phyloP scores from a whole-genome alignment of 495 filamentous ascomycete species.

The Rhypophila decipiens region DNA sequence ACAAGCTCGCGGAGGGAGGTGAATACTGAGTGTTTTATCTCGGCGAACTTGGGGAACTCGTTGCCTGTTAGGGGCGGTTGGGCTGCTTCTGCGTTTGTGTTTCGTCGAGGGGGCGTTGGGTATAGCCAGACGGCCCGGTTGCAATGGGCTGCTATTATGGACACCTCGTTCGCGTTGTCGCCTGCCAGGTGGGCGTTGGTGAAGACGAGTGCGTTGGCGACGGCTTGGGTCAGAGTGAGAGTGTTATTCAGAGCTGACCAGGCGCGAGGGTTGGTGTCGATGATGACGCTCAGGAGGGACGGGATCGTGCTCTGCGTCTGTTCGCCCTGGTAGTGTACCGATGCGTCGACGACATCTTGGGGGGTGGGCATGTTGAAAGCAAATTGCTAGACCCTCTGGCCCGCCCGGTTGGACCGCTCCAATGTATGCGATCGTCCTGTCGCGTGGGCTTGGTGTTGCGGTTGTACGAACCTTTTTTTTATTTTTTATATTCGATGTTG shows the following conservation, averaged over 20 bases:
- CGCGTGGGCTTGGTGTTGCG: too few relatives aligned
- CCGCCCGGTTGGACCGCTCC: too few relatives aligned
- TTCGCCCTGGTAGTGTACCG: conserved; percentile 71
- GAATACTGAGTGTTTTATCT: conserved; percentile 74
- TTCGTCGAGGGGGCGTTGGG: conserved; percentile 43
- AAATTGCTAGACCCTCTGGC: background rate
- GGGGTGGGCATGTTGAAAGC: conserved; percentile 19
- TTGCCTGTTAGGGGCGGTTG: conserved; percentile 48
- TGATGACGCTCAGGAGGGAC: conserved; percentile 81
- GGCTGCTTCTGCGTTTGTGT: too few relatives aligned
- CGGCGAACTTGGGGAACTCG: conserved; percentile 87
- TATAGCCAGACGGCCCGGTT: conserved; percentile 86
- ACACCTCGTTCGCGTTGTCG: conserved; percentile 86
- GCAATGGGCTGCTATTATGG: conserved; percentile 83
- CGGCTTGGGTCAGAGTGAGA: conserved; percentile 75
- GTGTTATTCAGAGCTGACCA: conserved; percentile 73
- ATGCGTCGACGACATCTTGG: conserved; percentile 82
- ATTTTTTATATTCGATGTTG: too few relatives aligned
- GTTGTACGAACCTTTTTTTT: too few relatives aligned
- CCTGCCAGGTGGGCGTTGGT: conserved; percentile 92
- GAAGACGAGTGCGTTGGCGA: conserved; percentile 91
- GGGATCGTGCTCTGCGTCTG: conserved; percentile 60
- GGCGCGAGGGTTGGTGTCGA: conserved; percentile 94
- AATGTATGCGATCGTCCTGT: too few relatives aligned
- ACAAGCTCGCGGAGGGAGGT: conserved; percentile 64